These are phyloP conservation scores for Malassezia yamatoensis DNA, from an alignment of 1,284 basidiomycete genomes.

Conservation along the genomic window DNA sequence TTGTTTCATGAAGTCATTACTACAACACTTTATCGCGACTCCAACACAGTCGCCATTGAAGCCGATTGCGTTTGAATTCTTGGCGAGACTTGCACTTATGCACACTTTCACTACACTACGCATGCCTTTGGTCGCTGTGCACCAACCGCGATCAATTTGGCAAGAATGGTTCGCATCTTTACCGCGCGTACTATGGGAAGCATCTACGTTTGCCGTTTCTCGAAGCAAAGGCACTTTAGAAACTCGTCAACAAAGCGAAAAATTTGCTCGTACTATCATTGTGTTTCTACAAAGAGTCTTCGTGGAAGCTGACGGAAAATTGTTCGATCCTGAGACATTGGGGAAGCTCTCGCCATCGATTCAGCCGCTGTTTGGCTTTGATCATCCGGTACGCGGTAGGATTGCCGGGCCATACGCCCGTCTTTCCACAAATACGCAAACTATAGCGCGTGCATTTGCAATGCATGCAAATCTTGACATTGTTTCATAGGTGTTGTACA, in stretches of 20 bases:
- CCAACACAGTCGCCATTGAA: background rate
- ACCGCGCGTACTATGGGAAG: constrained; percentile 16
- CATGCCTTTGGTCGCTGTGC: background rate
- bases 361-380: constrained; percentile 9
- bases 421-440: background rate
- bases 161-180: constrained; percentile 12
- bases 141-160: constrained; percentile 1
- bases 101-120: constrained; percentile 5
- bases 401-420: constrained; percentile 4
- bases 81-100: constrained; percentile 12
- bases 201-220: background rate
- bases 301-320: background rate
- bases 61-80: constrained; percentile 9
- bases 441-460: constrained; percentile 5
- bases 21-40: background rate
- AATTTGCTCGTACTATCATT: background rate
- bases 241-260: background rate
- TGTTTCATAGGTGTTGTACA: too few relatives aligned
- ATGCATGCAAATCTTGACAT: background rate
- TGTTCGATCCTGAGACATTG: constrained; percentile 3
- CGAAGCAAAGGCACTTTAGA: background rate
- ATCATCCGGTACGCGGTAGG: constrained; percentile 8
- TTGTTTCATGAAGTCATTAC: background rate
- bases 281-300: constrained; percentile 1
- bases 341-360: background rate